Percentiles rank a stretch among this genome's conserved stretches.
These are phyloP conservation scores for Candida oleophila DNA, from an alignment of 805 yeast genomes.

Conservation along the genomic window DNA sequence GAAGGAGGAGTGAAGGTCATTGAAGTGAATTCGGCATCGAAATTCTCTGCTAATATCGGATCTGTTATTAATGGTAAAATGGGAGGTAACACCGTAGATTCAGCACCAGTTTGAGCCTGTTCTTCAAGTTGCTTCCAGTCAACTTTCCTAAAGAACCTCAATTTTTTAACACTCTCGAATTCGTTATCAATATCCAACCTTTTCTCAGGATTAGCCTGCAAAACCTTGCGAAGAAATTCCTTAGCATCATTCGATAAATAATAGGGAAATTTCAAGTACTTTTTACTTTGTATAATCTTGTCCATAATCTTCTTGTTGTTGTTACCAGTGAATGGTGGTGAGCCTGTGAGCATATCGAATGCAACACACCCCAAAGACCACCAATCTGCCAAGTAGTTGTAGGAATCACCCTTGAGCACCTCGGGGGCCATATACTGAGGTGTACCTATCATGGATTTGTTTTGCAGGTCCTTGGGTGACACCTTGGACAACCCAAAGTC, in stretches of 20 bases:
- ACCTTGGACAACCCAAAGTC: slow-evolving; percentile 45
- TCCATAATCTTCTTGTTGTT: slow-evolving; percentile 39
- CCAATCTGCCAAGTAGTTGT: slow-evolving; percentile 46
- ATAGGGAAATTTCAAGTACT: slow-evolving; percentile 37
- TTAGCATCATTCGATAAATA: slow-evolving; percentile 42
- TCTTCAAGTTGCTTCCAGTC: slow-evolving; percentile 36
- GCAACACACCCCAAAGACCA: slow-evolving; percentile 48
- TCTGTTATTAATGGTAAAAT: slow-evolving; percentile 44
- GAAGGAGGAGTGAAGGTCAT: slow-evolving; percentile 37
- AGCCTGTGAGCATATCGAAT: slow-evolving; percentile 42
- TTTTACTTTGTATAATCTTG: slow-evolving; percentile 33
- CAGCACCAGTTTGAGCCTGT: slow-evolving; percentile 13
- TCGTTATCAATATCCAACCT: slow-evolving; percentile 35
- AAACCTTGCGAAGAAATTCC: slow-evolving; percentile 37
- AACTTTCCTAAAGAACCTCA: slow-evolving; percentile 38
- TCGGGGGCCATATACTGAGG: slow-evolving; percentile 51
- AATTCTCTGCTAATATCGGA: slow-evolving; percentile 45
- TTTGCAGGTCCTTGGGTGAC: slow-evolving; percentile 15
- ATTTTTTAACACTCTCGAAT: slow-evolving; percentile 31
- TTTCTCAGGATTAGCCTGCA: slow-evolving; percentile 36
- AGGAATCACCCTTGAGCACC: slow-evolving; percentile 38
- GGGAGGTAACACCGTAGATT: slow-evolving; percentile 30
- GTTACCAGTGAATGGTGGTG: slow-evolving; percentile 46
- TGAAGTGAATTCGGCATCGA: slow-evolving; percentile 41
- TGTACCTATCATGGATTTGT: slow-evolving; percentile 41